Base-by-base conservation (phyloP, 257 asterid genomes). In the Forsythia viridissima region DNA sequence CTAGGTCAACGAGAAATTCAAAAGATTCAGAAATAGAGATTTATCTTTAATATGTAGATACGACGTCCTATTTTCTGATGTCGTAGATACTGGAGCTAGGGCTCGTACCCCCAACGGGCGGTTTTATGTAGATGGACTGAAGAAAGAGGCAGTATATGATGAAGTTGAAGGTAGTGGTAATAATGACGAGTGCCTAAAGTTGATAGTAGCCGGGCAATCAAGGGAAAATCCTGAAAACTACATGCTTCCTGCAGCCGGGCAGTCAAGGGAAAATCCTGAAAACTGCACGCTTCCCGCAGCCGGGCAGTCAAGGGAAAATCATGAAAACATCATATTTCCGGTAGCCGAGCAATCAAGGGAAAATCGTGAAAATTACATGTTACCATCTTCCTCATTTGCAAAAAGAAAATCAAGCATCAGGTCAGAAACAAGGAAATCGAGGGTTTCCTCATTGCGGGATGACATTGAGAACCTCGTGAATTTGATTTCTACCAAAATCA, bases 21-120 rank as follows among this genome's bases (percentile, higher is more conserved):
- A 61, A 61, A 20, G 68, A 61, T 61, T 61, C 68, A 61, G 68
- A 61, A 61, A 8, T 21, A 61, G 68, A 21, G 68, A 61, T 61
- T 61, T 61, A 8, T 59, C 67, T 59, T 59, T 59, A 59, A 59
- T 59, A 59, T 59, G 67, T 59, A 59, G 67, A 59, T 59, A 59
- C 13, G 67, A 59, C 13, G 67, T 59, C 67, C 67, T 59, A 21
- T 61, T 61, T 21, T 61, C 68, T 61, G 68, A 61, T 2, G 68
- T 61, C 37, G 68, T 61, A 21, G 38, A 61, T 61, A 8, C 37
- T 21, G 68, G 34, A 61, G 68, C 68, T 61, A 61, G 38, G 16
- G 6, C 37, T 2, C 13, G 13, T 59, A 59, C 34, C 6, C 34
- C 67, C 37, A 8, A 59, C 5, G 36, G 13, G 67, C 36, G 0